These are phyloP conservation scores for Quercus lobata DNA, from an alignment of 331 rosid genomes.

Conservation along the genomic window DNA sequence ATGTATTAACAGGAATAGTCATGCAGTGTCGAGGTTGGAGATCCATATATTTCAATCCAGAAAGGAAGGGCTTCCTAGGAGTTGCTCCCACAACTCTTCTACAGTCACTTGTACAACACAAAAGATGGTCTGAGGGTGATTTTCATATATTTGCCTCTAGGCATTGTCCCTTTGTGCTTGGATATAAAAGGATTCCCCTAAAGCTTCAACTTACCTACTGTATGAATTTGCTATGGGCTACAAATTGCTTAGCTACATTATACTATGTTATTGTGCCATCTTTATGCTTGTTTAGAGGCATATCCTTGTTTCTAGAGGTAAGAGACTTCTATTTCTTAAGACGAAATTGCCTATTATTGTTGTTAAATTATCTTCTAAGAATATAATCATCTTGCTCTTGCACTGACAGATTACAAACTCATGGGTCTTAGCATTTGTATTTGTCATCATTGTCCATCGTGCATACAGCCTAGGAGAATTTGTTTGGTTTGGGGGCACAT, in stretches of 20 bases:
- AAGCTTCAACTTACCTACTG: slow-evolving; percentile 52
- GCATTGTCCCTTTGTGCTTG: slow-evolving; percentile 41
- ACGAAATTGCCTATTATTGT: slow-evolving; percentile 8
- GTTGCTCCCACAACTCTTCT: slow-evolving; percentile 46
- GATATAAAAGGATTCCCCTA: slow-evolving; percentile 30
- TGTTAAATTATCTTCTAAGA: slow-evolving; percentile 12
- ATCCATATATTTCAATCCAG: slow-evolving; percentile 56
- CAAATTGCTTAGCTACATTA: slow-evolving; percentile 32
- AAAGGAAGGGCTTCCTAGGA: slow-evolving; percentile 56
- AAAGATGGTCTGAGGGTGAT: slow-evolving; percentile 77
- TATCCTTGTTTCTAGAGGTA: slow-evolving; percentile 73
- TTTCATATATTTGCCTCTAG: slow-evolving; percentile 50
- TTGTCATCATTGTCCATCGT: slow-evolving; percentile 35
- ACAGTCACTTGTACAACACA: slow-evolving; percentile 56
- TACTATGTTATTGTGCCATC: slow-evolving; percentile 38
- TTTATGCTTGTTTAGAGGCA: slow-evolving; percentile 61
- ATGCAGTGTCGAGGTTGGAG: slow-evolving; percentile 59
- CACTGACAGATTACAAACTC: slow-evolving; percentile 54
- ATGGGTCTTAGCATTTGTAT: slow-evolving; percentile 61
- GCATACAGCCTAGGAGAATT: slow-evolving; percentile 43
- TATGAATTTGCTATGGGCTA: slow-evolving; percentile 43
- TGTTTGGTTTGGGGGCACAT: slow-evolving; percentile 50
- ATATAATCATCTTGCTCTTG: slow-evolving; percentile 17
- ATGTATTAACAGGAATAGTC: slow-evolving; percentile 53
- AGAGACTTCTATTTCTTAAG: not conserved